phyloP scores from a whole-genome alignment of 2,329 filamentous ascomycete genomes.

The Orbilia quercus region DNA sequence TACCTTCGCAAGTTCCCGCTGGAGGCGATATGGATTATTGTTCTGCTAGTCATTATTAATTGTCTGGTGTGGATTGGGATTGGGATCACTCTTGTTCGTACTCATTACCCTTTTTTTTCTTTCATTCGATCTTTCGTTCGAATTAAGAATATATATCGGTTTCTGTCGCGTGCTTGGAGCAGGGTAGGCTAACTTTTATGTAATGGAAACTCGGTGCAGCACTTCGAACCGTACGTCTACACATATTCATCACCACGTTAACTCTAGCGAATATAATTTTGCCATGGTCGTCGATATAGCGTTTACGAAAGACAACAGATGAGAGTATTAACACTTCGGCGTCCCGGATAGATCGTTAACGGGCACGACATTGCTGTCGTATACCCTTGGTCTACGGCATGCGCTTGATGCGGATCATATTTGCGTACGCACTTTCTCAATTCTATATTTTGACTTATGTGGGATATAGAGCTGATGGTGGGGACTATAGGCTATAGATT shows the following conservation, averaged over 20 bases:
- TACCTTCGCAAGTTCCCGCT: constrained; percentile 60
- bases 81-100: constrained; percentile 65
- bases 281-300: no score
- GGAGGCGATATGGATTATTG: constrained; percentile 67
- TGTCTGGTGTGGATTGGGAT: constrained; percentile 68
- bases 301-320: no score
- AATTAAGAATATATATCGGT: background rate
- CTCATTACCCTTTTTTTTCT: background rate
- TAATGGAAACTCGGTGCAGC: constrained; percentile 37
- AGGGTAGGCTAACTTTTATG: constrained; percentile 35
- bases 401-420: constrained; percentile 98
- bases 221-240: constrained; percentile 50
- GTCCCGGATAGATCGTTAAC: constrained; percentile 70
- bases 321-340: no score
- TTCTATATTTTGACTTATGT: background rate
- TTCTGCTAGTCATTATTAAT: constrained; percentile 67
- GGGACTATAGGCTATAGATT: constrained; percentile 77
- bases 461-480: background rate
- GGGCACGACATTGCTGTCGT: constrained; percentile 83
- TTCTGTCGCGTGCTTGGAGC: constrained; percentile 2
- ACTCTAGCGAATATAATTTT: no score
- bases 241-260: no score
- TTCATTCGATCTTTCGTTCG: background rate
- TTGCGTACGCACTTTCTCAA: constrained; percentile 65
- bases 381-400: constrained; percentile 88